phyloP scores from a whole-genome alignment of 2,329 filamentous ascomycete genomes.

The Fusarium penzigii region DNA sequence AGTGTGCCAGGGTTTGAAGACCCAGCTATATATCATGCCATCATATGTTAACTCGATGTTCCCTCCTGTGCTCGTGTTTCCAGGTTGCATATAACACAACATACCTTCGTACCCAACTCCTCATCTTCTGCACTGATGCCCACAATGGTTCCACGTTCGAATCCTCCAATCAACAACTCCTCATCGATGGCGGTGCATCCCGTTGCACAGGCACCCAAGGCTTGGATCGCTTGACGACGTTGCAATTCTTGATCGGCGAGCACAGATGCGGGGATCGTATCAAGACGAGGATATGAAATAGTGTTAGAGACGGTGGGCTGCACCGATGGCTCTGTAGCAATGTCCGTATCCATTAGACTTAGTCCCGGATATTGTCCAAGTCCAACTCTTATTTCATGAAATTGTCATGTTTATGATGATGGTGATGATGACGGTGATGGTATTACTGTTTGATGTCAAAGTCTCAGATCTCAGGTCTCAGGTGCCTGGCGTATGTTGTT shows the following conservation, averaged over 20 bases:
- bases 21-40: conserved; percentile 41
- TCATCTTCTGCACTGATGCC: conserved; percentile 56
- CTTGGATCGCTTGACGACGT: conserved; percentile 34
- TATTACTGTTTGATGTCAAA: too few species aligned
- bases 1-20: conserved; percentile 47
- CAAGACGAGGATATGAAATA: conserved; percentile 45
- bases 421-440: too few species aligned
- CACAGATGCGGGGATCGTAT: conserved; percentile 46
- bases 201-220: conserved; percentile 36
- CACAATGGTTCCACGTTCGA: conserved; percentile 53
- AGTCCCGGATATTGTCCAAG: neutral
- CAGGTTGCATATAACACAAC: conserved; percentile 18
- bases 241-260: conserved; percentile 42
- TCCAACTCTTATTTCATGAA: too few species aligned
- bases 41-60: conserved; percentile 5
- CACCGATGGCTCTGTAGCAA: conserved; percentile 1
- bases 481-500: too few species aligned
- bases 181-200: conserved; percentile 53
- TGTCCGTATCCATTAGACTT: neutral
- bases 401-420: too few species aligned
- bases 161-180: conserved; percentile 48
- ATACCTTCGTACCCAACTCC: conserved; percentile 48
- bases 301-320: conserved; percentile 38
- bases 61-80: too few species aligned
- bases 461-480: too few species aligned